Percentiles rank a stretch among this genome's conserved stretches.
Conservation (phyloP, 2,329 filamentous ascomycete genomes). For the Fusarium verrucosum region DNA sequence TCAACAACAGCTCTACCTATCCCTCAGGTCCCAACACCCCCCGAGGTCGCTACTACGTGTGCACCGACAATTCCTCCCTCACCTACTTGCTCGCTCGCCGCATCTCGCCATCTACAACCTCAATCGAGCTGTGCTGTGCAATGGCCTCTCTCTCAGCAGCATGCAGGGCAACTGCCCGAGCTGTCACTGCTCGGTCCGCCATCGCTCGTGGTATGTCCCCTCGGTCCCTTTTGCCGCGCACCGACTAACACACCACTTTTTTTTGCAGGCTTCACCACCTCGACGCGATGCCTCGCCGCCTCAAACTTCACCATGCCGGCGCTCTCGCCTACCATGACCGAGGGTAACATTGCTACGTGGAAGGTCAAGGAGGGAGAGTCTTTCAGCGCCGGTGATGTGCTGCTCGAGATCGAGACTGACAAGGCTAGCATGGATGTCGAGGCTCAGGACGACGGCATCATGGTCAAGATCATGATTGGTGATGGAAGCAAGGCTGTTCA, state of each 20-base stretch:
- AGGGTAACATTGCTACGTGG: constrained; percentile 88
- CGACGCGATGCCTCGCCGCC: constrained; percentile 72
- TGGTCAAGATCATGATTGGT: constrained; percentile 81
- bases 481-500: constrained; percentile 80
- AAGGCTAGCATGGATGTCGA: constrained; percentile 96
- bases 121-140: constrained; percentile 45
- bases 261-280: constrained; percentile 69
- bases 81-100: constrained; percentile 21
- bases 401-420: constrained; percentile 93
- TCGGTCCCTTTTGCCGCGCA: constrained; percentile 41
- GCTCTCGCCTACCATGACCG: constrained; percentile 91
- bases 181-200: constrained; percentile 59
- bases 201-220: constrained; percentile 64
- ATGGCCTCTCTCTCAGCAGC: constrained; percentile 75
- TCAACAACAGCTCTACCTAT: constrained; percentile 29
- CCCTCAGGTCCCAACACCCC: constrained; percentile 32
- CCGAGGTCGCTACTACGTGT: constrained; percentile 36
- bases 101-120: constrained; percentile 33
- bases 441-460: constrained; percentile 86
- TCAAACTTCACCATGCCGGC: constrained; percentile 93
- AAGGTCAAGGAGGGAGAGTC: constrained; percentile 87
- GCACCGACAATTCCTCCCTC: constrained; percentile 29
- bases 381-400: constrained; percentile 83
- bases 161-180: constrained; percentile 70
- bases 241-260: constrained; percentile 33